A percentile compares a stretch with the other conserved stretches of the same genome.
Conservation (phyloP, 805 yeast species). For the Alloascoidea hylecoeti region DNA sequence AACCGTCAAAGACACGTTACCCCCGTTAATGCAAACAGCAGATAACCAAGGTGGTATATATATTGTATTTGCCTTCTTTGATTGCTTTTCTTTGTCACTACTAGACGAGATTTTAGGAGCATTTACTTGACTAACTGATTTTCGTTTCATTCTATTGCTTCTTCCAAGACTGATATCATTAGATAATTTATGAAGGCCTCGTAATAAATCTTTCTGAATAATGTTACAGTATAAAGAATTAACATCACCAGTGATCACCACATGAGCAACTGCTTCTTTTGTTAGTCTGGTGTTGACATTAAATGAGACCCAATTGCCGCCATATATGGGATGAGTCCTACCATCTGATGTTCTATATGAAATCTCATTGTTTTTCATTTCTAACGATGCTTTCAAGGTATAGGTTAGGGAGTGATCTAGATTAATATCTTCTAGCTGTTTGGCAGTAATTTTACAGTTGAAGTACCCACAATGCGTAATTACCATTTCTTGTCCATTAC, state of each 20-base stretch:
- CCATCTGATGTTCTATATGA: background rate
- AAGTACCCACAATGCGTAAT: slow-evolving; percentile 17
- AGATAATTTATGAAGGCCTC: slow-evolving; percentile 12
- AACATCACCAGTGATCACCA: slow-evolving; percentile 12
- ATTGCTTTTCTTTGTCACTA: background rate
- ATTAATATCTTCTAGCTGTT: background rate
- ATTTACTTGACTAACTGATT: background rate
- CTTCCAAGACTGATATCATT: slow-evolving; percentile 6
- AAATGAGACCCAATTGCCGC: background rate
- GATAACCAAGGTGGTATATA: slow-evolving; percentile 10
- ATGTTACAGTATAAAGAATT: slow-evolving; percentile 13
- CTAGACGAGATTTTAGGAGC: background rate
- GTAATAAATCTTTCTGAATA: slow-evolving; percentile 17
- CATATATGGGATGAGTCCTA: background rate
- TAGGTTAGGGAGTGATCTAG: background rate
- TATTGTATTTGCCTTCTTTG: background rate
- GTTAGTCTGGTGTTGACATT: slow-evolving; percentile 6
- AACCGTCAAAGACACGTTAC: slow-evolving; percentile 6
- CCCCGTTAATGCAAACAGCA: slow-evolving; percentile 4
- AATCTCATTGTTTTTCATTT: background rate
- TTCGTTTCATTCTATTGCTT: background rate
- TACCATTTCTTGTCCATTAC: slow-evolving; percentile 14
- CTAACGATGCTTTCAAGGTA: background rate
- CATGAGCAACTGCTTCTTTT: slow-evolving; percentile 7
- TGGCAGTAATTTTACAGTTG: slow-evolving; percentile 12